Evolutionary conservation across 108 stramenopile genomes (phyloP).

Genomic region (Fragilariopsis cylindrus): DNA sequence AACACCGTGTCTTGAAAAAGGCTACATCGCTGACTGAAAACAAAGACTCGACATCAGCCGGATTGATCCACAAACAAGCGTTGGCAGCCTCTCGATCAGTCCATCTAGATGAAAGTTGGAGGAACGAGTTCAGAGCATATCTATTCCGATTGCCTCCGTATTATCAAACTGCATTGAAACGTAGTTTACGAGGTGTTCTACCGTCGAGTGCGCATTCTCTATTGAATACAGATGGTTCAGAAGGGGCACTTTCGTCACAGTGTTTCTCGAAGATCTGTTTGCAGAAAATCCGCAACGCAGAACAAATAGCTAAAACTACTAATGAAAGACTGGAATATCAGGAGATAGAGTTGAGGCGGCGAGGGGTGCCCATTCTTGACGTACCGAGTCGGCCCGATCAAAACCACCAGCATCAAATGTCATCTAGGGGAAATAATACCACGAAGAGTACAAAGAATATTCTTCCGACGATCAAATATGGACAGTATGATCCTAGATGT

Average conservation of each 20-base stretch:
- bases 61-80: constrained; percentile 36
- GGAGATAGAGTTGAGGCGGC: constrained; percentile 50
- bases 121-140: constrained; percentile 74
- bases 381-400: constrained; percentile 17
- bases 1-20: constrained; percentile 66
- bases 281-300: constrained; percentile 69
- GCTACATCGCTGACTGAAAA: constrained; percentile 4
- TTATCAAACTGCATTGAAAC: constrained; percentile 61
- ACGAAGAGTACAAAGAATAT: constrained; percentile 3
- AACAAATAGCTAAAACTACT: constrained; percentile 51
- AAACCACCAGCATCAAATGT: constrained; percentile 6
- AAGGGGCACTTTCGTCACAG: constrained; percentile 31
- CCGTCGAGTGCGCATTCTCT: constrained; percentile 57
- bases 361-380: constrained; percentile 26
- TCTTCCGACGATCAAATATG: constrained; percentile 47
- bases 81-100: constrained; percentile 37
- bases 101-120: constrained; percentile 70
- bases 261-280: constrained; percentile 69
- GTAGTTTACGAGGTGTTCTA: constrained; percentile 58
- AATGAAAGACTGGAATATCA: constrained; percentile 68
- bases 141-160: constrained; percentile 76
- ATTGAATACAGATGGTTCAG: constrained; percentile 42
- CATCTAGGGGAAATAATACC: not conserved
- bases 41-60: constrained; percentile 41
- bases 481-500: constrained; percentile 66